Evolutionary conservation across 78 protist species (phyloP).

Genomic region (slime mould (Dictyostelium discoideum)): dicty_2.7 NC_007088.5:8383001-8383500

Average conservation of each 20-base stretch:
- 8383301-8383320: conserved; percentile 31
- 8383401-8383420: conserved; percentile 59
- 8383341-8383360: not conserved
- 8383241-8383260: conserved; percentile 26
- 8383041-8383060: not conserved
- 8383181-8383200: not conserved
- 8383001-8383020: conserved; percentile 8
- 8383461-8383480: not conserved
- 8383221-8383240: conserved; percentile 46
- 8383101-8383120: conserved; percentile 53
- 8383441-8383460: conserved; percentile 33
- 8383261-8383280: conserved; percentile 32
- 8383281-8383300: conserved; percentile 50
- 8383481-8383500: conserved; percentile 53
- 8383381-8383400: not conserved
- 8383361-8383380: not conserved
- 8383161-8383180: too few relatives aligned
- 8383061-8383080: not conserved
- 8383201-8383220: too few relatives aligned
- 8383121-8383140: not conserved
- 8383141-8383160: too few relatives aligned
- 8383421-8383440: conserved; percentile 54
- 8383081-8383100: conserved; percentile 40
- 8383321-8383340: not conserved
- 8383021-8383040: not conserved